A percentile compares a stretch with the other conserved stretches of the same genome.
phyloP scores from a whole-genome alignment of 1,139 yeast species.

The Candida pseudoviswanathii region DNA sequence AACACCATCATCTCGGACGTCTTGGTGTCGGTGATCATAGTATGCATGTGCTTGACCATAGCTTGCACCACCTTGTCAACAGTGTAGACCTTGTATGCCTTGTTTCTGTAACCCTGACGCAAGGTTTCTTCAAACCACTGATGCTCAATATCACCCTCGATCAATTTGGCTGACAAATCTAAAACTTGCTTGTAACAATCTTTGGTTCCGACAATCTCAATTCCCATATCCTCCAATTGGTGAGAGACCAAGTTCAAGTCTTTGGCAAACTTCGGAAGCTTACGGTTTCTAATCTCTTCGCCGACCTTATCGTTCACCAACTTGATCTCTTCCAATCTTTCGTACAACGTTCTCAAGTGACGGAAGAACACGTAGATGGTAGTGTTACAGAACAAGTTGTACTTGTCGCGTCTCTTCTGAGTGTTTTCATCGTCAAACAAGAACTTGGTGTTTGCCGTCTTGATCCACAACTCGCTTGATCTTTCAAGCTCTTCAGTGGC shows the following conservation, averaged over 20 bases:
- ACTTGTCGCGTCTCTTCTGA: slow-evolving; percentile 46
- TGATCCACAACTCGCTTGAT: slow-evolving; percentile 71
- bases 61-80: slow-evolving; percentile 92
- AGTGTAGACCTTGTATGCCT: slow-evolving; percentile 90
- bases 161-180: slow-evolving; percentile 68
- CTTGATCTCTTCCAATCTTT: slow-evolving; percentile 78
- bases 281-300: slow-evolving; percentile 67
- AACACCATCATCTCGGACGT: slow-evolving; percentile 79
- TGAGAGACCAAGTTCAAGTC: slow-evolving; percentile 83
- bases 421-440: slow-evolving; percentile 27
- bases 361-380: slow-evolving; percentile 90
- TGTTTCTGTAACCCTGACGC: slow-evolving; percentile 92
- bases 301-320: slow-evolving; percentile 64
- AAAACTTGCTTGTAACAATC: slow-evolving; percentile 78
- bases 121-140: slow-evolving; percentile 95
- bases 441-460: slow-evolving; percentile 41
- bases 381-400: slow-evolving; percentile 88
- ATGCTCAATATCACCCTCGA: slow-evolving; percentile 91
- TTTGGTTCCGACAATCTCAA: slow-evolving; percentile 67
- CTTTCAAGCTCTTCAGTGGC: slow-evolving; percentile 50
- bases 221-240: slow-evolving; percentile 79
- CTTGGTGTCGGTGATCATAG: slow-evolving; percentile 75
- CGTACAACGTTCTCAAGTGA: slow-evolving; percentile 77
- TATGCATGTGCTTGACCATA: slow-evolving; percentile 84
- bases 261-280: slow-evolving; percentile 79